These are phyloP conservation scores for Globisporangium megalacanthum DNA, from an alignment of 352 stramenopile genomes.

Conservation along the genomic window DNA sequence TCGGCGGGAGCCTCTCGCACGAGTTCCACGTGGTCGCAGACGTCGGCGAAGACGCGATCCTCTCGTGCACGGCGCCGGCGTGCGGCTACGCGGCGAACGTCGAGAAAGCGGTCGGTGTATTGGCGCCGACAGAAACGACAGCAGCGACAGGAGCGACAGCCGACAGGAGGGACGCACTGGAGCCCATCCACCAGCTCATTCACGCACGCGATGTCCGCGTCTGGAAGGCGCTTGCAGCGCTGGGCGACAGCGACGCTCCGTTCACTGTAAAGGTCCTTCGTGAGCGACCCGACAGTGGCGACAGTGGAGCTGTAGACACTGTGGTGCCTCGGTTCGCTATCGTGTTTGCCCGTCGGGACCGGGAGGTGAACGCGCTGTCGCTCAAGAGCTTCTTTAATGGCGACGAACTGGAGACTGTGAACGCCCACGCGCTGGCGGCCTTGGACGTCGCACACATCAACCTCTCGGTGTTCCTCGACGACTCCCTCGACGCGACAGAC, in stretches of 20 bases:
- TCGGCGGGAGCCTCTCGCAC: constrained; percentile 85
- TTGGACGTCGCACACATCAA: constrained; percentile 17
- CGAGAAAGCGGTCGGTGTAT: constrained; percentile 62
- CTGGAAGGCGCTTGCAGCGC: constrained; percentile 27
- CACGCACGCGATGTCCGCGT: constrained; percentile 9
- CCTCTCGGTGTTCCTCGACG: constrained; percentile 61
- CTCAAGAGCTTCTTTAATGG: constrained; percentile 66
- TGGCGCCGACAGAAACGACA: constrained; percentile 10
- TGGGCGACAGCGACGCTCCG: constrained; percentile 2
- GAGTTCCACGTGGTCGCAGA: constrained; percentile 86
- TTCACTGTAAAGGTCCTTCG: constrained; percentile 34
- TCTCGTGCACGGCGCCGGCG: constrained; percentile 44
- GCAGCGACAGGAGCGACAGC: neutral
- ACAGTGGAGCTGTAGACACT: constrained; percentile 2
- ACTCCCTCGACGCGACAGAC: constrained; percentile 28
- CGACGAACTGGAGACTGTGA: constrained; percentile 44
- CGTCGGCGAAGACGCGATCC: constrained; percentile 78
- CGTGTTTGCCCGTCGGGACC: constrained; percentile 56
- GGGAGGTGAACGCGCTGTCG: constrained; percentile 60
- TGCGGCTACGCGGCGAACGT: constrained; percentile 87
- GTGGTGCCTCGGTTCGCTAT: constrained; percentile 23
- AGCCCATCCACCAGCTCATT: constrained; percentile 16
- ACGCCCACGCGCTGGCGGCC: constrained; percentile 11
- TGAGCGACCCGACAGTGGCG: constrained; percentile 13
- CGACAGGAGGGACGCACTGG: constrained; percentile 14